These are phyloP conservation scores for Paecilomyces sp. DNA, from an alignment of 2,329 filamentous ascomycete species.

Conservation along the genomic window DNA sequence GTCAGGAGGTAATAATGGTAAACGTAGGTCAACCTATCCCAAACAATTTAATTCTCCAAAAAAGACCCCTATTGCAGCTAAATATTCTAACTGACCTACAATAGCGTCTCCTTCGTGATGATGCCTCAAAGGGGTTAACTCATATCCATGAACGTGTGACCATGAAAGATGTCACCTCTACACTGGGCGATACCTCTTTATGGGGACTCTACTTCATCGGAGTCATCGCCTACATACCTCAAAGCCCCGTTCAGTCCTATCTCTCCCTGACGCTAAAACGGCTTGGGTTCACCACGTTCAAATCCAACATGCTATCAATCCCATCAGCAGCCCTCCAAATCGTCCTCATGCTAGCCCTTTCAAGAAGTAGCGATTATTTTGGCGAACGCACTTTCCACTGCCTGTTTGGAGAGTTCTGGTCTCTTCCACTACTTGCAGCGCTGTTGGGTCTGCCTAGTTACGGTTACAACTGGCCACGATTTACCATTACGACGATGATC, in stretches of 20 bases:
- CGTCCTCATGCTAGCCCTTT: slow-evolving; percentile 24
- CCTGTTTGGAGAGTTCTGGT: slow-evolving; percentile 46
- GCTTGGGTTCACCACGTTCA: slow-evolving; percentile 22
- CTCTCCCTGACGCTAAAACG: slow-evolving; percentile 47
- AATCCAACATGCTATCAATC: slow-evolving; percentile 23
- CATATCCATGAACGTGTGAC: slow-evolving; percentile 39
- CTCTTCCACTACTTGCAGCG: slow-evolving; percentile 44
- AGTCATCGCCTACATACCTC: slow-evolving; percentile 39
- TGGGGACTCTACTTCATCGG: slow-evolving; percentile 48
- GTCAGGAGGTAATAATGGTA: slow-evolving; percentile 22
- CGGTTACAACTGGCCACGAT: slow-evolving; percentile 44
- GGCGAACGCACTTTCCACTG: slow-evolving; percentile 48
- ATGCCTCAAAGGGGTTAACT: slow-evolving; percentile 47
- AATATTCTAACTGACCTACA: neutral
- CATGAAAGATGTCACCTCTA: slow-evolving; percentile 36
- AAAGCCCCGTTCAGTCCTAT: slow-evolving; percentile 40
- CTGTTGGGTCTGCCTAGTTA: slow-evolving; percentile 38
- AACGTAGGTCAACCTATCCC: slow-evolving; percentile 7
- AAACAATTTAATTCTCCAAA: neutral
- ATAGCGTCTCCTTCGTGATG: slow-evolving; percentile 45
- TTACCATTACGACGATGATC: slow-evolving; percentile 43
- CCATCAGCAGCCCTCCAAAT: slow-evolving; percentile 37
- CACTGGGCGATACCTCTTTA: slow-evolving; percentile 42
- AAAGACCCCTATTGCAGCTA: neutral
- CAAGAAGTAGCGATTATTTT: slow-evolving; percentile 46